Evolutionary conservation across 73 alveolate genomes (phyloP).

Genomic region (Paraurostyla sp.): DNA sequence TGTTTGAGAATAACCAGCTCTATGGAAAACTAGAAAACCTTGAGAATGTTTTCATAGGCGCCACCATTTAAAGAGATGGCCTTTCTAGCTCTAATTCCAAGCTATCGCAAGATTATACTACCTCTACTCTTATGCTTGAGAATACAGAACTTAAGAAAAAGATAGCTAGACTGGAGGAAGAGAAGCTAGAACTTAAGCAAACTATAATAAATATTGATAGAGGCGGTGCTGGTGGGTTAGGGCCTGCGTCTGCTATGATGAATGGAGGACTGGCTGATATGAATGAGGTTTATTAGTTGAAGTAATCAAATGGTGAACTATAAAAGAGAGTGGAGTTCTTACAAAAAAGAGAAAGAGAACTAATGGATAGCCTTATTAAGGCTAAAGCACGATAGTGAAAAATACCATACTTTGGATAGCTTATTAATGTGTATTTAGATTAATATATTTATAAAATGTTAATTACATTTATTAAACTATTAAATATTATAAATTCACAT

Average conservation of each 20-base stretch:
- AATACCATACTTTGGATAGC: not conserved
- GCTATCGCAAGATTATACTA: conserved; percentile 91
- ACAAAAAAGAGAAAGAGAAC: conserved; percentile 95
- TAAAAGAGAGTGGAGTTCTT: conserved; percentile 93
- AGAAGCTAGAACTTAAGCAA: conserved; percentile 87
- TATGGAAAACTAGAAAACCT: conserved; percentile 94
- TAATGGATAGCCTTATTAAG: conserved; percentile 88
- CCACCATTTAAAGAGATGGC: conserved; percentile 89
- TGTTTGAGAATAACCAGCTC: conserved; percentile 94
- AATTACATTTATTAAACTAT: too few relatives aligned
- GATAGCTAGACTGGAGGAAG: conserved; percentile 91
- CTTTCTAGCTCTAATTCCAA: conserved; percentile 84
- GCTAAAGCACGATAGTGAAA: conserved; percentile 66
- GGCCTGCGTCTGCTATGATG: conserved; percentile 27
- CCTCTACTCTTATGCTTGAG: conserved; percentile 93
- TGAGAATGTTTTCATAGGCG: conserved; percentile 96
- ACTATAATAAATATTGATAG: conserved; percentile 71
- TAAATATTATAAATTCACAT: too few relatives aligned
- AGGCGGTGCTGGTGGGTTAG: conserved; percentile 51
- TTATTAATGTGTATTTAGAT: not conserved
- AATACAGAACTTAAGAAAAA: conserved; percentile 96
- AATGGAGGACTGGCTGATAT: conserved; percentile 45
- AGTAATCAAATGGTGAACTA: conserved; percentile 87
- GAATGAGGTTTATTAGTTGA: conserved; percentile 87
- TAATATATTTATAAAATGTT: not conserved